These are phyloP conservation scores for Saussurea involucrata DNA, from an alignment of 129 eudicot genomes.

Conservation along the genomic window DNA sequence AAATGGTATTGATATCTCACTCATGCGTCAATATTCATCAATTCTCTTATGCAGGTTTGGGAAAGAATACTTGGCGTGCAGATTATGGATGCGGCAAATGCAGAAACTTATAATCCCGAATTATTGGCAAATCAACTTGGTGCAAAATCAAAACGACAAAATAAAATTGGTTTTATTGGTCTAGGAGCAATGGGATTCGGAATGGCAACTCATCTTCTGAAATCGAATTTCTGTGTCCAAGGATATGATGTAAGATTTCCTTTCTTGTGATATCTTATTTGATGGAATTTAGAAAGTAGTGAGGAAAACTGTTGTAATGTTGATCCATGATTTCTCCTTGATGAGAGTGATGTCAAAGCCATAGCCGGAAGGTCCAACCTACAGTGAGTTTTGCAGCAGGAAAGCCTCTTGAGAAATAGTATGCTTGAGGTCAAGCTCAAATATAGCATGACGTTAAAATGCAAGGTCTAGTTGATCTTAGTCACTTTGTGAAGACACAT, in stretches of 20 bases:
- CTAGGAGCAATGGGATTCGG: constrained; percentile 99
- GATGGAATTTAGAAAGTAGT: background rate
- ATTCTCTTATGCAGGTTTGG: constrained; percentile 58
- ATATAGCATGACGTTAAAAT: background rate
- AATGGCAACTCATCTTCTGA: constrained; percentile 95
- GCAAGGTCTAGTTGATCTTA: background rate
- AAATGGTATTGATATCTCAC: background rate
- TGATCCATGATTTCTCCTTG: constrained; percentile 1
- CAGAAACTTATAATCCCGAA: constrained; percentile 74
- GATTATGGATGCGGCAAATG: constrained; percentile 67
- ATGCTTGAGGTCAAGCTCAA: too few species aligned
- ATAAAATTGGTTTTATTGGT: constrained; percentile 86
- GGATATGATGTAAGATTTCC: constrained; percentile 76
- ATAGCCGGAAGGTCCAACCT: too few species aligned
- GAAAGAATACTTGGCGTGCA: constrained; percentile 77
- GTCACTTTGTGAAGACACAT: background rate
- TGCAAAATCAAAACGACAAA: constrained; percentile 48
- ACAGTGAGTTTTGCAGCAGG: too few species aligned
- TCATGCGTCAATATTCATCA: background rate
- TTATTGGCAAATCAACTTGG: constrained; percentile 47
- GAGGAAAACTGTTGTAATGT: background rate
- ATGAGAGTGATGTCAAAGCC: background rate
- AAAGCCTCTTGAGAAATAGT: too few species aligned
- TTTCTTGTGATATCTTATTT: background rate
- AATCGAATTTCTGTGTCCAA: constrained; percentile 64